Percentiles rank a stretch among this genome's conserved stretches.
Evolutionary conservation across 2,329 filamentous ascomycete species (phyloP).

Genomic region (Coniochaeta pulveracea): DNA sequence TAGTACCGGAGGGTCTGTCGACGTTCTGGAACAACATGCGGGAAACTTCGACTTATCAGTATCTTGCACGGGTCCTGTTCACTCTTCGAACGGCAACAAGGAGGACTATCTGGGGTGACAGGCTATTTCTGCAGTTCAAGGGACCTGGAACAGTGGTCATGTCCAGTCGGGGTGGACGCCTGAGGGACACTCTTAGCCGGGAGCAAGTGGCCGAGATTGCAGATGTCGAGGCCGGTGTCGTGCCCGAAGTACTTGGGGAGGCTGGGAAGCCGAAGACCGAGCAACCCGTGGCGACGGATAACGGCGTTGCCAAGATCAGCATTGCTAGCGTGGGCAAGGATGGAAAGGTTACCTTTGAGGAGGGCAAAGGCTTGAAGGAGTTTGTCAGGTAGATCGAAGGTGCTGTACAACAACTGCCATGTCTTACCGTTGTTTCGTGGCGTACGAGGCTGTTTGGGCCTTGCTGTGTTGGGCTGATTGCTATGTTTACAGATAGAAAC

Average conservation of each 20-base stretch:
- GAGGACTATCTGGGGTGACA: conserved; percentile 84
- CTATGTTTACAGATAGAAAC: not conserved
- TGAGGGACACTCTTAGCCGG: conserved; percentile 66
- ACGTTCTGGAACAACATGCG: conserved; percentile 66
- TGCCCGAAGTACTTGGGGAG: conserved; percentile 45
- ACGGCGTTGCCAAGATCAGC: conserved; percentile 23
- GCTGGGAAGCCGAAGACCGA: conserved; percentile 22
- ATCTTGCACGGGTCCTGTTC: conserved; percentile 52
- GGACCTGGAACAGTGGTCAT: conserved; percentile 79
- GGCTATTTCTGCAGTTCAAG: conserved; percentile 81
- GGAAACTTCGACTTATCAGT: conserved; percentile 61
- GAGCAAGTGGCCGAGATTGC: conserved; percentile 87
- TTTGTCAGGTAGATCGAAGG: conserved; percentile 29
- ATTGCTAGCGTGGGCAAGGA: conserved; percentile 46
- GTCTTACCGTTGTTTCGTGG: not conserved
- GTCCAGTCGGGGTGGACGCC: conserved; percentile 71
- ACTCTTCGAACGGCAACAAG: conserved; percentile 64
- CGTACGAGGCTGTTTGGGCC: not conserved
- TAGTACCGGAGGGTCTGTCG: conserved; percentile 48
- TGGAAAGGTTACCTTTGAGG: conserved; percentile 57
- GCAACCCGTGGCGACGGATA: conserved; percentile 24
- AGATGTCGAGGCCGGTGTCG: conserved; percentile 62
- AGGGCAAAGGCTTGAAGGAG: conserved; percentile 45
- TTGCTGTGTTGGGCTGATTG: not conserved
- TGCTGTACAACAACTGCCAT: not conserved